phyloP scores from a whole-genome alignment of 495 filamentous ascomycete genomes.

The Chaetomium tenue region DNA sequence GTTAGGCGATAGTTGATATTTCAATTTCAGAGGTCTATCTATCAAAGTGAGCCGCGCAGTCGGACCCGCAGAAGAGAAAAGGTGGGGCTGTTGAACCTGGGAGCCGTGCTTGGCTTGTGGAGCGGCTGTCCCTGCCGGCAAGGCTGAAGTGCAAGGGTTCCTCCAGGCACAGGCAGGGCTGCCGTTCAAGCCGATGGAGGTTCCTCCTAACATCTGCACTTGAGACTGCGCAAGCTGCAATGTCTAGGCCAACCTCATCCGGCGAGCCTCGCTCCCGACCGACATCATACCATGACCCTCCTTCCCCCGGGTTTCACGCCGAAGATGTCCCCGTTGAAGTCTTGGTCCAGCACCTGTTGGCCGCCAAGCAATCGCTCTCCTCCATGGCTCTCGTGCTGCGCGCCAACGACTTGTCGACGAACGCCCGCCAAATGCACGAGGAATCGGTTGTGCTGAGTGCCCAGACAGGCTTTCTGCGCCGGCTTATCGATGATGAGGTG shows the following conservation, averaged over 20 bases:
- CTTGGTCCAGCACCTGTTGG: conserved; percentile 77
- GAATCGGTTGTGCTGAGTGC: conserved; percentile 75
- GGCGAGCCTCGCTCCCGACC: conserved; percentile 20
- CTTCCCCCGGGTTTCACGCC: conserved; percentile 28
- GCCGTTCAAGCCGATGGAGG: too few species aligned
- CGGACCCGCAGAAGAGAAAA: too few species aligned
- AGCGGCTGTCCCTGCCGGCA: too few species aligned
- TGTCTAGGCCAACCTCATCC: conserved; percentile 22
- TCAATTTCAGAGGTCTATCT: too few species aligned
- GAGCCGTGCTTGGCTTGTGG: too few species aligned
- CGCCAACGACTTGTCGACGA: conserved; percentile 80
- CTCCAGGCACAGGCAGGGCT: too few species aligned
- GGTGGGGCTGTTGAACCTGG: too few species aligned
- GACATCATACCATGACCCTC: conserved; percentile 16
- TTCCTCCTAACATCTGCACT: too few species aligned
- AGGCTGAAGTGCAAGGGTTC: too few species aligned
- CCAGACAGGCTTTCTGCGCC: conserved; percentile 71
- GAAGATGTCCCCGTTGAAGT: conserved; percentile 60
- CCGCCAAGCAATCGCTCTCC: conserved; percentile 86
- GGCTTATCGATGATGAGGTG: conserved; percentile 70
- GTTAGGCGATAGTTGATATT: too few species aligned
- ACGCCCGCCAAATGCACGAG: conserved; percentile 72
- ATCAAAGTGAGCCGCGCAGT: too few species aligned
- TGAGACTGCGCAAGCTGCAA: conserved; percentile 2
- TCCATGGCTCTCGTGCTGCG: conserved; percentile 80